Evolutionary conservation across 371 early-diverging fungal genomes (phyloP), one percentile per base, ranked within the genome.

Genomic region (Mortierella sp.): DNA sequence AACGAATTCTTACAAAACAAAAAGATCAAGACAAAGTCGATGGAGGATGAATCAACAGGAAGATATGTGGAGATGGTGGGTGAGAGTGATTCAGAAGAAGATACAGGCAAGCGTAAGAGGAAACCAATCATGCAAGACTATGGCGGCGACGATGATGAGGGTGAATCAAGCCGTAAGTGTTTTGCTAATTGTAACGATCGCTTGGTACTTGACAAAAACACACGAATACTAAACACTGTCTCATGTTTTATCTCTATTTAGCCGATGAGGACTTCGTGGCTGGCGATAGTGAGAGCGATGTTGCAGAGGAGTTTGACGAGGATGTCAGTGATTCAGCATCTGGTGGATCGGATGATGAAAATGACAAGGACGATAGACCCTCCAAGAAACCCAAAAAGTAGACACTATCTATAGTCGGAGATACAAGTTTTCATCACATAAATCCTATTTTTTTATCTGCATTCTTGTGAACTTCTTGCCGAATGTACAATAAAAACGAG

Each of bases 261-360:
- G 94, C 94, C 83, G 96, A 96, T 85, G 95, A 95, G 87, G 96
- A 95, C 86, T 97, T 96, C 86, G 93, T 94, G 11, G 97, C 94
- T 24, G 90, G 86, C 39, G 95, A 92, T 12, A 91, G 88, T 55
- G 94, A 91, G 72, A 93, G 94, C 78, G 98, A 98, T 78, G 95
- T 95, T 1, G 92, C 92, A 11, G 96, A 97, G 81, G 98, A 97
- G 77, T 97, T 89, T 77, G 95, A 96, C 83, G 94, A 94, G 70
- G 90, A 96, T 73, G 89, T 87, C 16, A 75, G 83, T 35, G 84
- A 86, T 74, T 84, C 83, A 54, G 84, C 78, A 54, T 81, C 74
- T 1, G 81, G 64, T 45, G 88, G 84, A 45, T 72, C 73, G 24
- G 84, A 67, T 30, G 77, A 75, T 30, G 86, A 86, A 52, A 88